These are phyloP conservation scores for Tylopilus balloui DNA, from an alignment of 768 basidiomycete genomes.

Conservation along the genomic window DNA sequence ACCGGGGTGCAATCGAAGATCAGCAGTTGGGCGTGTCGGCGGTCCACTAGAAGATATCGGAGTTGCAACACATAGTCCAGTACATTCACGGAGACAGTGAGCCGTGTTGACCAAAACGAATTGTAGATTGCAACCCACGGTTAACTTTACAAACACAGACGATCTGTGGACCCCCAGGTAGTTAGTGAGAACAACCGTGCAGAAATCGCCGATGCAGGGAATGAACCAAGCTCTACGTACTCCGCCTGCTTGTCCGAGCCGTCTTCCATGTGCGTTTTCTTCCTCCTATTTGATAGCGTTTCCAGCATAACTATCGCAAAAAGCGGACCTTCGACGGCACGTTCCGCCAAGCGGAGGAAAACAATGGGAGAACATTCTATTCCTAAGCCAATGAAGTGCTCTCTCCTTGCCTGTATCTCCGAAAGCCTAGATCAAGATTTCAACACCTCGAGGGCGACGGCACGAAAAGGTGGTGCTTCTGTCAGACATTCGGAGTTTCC, in stretches of 20 bases:
- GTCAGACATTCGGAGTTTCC: not conserved
- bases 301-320: not conserved
- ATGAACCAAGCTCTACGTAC: not conserved
- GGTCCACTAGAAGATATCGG: not conserved
- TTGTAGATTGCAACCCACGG: not conserved
- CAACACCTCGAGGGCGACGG: not conserved
- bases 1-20: constrained; percentile 4
- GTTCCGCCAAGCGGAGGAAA: constrained; percentile 7
- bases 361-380: not conserved
- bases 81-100: constrained; percentile 5
- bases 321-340: not conserved
- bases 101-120: not conserved
- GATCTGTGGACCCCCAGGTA: not conserved
- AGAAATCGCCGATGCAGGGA: not conserved
- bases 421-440: not conserved
- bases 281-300: not conserved
- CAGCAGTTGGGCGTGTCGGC: not conserved
- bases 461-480: constrained; percentile 2
- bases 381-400: not conserved
- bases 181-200: not conserved
- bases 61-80: not conserved
- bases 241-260: not conserved
- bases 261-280: constrained; percentile 15
- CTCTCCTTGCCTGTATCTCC: not conserved
- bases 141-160: constrained; percentile 8